phyloP scores from a whole-genome alignment of 306 rosid genomes.

The Lathyrus aphaca region DNA sequence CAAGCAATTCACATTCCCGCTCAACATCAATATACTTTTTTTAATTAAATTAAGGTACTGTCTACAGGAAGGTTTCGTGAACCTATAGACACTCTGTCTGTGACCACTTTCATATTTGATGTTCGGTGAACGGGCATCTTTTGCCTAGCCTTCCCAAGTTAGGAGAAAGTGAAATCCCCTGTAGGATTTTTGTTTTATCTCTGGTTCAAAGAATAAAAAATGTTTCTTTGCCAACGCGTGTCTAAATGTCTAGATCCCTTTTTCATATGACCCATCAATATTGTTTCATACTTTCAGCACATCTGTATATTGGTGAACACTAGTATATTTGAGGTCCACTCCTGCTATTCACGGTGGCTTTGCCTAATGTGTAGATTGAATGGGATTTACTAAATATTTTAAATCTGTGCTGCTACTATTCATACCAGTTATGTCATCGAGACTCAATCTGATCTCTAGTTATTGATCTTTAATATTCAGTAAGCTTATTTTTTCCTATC shows the following conservation, averaged over 20 bases:
- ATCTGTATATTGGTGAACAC: constrained; percentile 1
- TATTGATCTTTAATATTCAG: constrained; percentile 12
- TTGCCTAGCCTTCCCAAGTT: neutral
- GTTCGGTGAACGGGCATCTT: neutral
- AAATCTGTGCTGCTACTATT: constrained; percentile 1
- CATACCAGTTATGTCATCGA: neutral
- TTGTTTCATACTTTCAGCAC: constrained; percentile 12
- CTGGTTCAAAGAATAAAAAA: constrained; percentile 10
- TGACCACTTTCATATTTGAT: constrained; percentile 7
- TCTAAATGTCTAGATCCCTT: neutral
- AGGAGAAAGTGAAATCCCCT: neutral
- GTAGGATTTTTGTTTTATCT: constrained; percentile 14
- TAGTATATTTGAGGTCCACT: constrained; percentile 10
- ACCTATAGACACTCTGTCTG: neutral
- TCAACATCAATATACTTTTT: neutral
- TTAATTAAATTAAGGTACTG: neutral
- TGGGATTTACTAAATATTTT: neutral
- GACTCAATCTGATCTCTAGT: constrained; percentile 9
- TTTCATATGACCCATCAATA: constrained; percentile 14
- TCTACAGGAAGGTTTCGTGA: neutral
- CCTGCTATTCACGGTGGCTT: neutral
- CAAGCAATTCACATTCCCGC: neutral
- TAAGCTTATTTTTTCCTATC: constrained; percentile 3
- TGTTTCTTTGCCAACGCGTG: constrained; percentile 2
- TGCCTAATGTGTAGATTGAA: neutral